These are phyloP conservation scores for Arbutus unedo DNA, from an alignment of 148 eudicot genomes.

Conservation along the genomic window DNA sequence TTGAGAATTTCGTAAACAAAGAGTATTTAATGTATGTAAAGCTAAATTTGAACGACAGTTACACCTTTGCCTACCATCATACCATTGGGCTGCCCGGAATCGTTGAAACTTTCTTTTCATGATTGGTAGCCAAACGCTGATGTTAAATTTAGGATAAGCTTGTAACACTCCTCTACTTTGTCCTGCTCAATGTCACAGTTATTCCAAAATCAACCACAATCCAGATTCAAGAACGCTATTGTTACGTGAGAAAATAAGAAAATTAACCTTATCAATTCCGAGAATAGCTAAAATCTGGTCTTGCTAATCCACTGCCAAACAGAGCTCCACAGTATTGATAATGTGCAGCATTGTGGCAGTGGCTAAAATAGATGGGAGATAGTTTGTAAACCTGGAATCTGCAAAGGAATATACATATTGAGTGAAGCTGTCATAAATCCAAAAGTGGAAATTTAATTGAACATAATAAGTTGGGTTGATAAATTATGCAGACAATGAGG, in stretches of 20 bases:
- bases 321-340: conserved; percentile 45
- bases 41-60: too few relatives aligned
- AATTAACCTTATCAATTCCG: conserved; percentile 48
- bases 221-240: background rate
- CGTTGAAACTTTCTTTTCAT: conserved; percentile 50
- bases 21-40: too few relatives aligned
- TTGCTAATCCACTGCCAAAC: conserved; percentile 39
- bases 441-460: background rate
- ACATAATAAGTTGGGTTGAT: background rate
- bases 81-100: conserved; percentile 64
- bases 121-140: conserved; percentile 22
- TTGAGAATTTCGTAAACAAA: too few relatives aligned
- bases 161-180: conserved; percentile 50
- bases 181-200: conserved; percentile 35
- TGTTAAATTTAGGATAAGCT: conserved; percentile 40
- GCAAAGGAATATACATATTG: conserved; percentile 12
- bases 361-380: conserved; percentile 62
- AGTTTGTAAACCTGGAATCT: conserved; percentile 55
- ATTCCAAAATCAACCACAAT: background rate
- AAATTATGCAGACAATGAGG: conserved; percentile 41
- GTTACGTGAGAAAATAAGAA: background rate
- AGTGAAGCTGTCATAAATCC: background rate
- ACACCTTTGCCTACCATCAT: conserved; percentile 29
- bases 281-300: conserved; percentile 45
- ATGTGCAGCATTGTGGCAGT: conserved; percentile 62